Percentiles rank a stretch among this genome's conserved stretches.
Conservation (phyloP, 1,284 basidiomycete genomes). For the Athelia psychrophila region DNA sequence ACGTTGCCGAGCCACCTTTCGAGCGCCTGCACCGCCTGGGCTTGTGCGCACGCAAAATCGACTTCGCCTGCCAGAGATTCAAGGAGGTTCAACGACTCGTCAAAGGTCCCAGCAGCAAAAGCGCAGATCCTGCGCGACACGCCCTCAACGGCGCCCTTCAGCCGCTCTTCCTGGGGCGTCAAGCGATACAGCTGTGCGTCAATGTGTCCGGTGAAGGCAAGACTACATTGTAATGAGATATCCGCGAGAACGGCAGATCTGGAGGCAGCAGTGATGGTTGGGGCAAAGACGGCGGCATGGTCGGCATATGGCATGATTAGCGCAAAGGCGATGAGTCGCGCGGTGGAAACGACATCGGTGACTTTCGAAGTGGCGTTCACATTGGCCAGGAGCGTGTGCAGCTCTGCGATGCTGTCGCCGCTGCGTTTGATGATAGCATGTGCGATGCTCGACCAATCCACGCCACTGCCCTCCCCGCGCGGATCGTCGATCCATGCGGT, state of each 20-base stretch:
- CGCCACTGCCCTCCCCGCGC: not conserved
- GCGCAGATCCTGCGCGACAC: not conserved
- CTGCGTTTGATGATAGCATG: not conserved
- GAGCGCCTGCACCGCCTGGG: not conserved
- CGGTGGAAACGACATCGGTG: not conserved
- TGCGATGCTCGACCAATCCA: not conserved
- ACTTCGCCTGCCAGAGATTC: not conserved
- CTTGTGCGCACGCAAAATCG: not conserved
- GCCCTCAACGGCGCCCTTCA: not conserved
- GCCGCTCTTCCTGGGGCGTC: not conserved
- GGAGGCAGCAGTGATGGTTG: not conserved
- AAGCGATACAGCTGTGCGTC: not conserved
- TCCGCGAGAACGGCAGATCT: not conserved
- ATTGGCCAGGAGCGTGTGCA: conserved; percentile 2
- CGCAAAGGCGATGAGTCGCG: not conserved
- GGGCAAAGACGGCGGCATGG: not conserved
- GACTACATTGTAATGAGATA: not conserved
- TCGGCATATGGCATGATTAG: not conserved
- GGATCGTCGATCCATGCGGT: not conserved
- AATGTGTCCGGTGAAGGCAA: not conserved
- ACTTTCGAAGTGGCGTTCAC: not conserved
- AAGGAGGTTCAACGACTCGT: not conserved
- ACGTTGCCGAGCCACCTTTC: not conserved
- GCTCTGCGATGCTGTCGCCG: not conserved
- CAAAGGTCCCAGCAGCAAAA: not conserved